phyloP scores from a whole-genome alignment of 306 rosid species.

The Sophora flavescens region DNA sequence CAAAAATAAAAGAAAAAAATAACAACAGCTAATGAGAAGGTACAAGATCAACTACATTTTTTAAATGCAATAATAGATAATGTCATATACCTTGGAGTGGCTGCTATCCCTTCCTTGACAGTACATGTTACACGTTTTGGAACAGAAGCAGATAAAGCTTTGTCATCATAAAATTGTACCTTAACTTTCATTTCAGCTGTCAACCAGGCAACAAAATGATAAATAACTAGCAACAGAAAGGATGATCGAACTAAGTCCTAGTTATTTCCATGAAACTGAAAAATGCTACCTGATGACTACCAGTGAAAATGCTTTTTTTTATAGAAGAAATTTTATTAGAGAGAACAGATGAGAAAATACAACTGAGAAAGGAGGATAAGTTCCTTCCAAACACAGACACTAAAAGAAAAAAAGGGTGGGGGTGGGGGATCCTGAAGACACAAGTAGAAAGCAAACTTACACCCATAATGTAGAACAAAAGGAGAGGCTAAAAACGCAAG shows the following conservation, averaged over 20 bases:
- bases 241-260: background rate
- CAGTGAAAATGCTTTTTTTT: background rate
- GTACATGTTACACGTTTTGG: slow-evolving; percentile 85
- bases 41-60: slow-evolving; percentile 22
- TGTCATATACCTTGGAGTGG: slow-evolving; percentile 71
- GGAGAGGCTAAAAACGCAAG: slow-evolving; percentile 30
- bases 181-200: slow-evolving; percentile 89
- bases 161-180: slow-evolving; percentile 81
- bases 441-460: background rate
- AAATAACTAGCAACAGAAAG: slow-evolving; percentile 33
- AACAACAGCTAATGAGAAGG: background rate
- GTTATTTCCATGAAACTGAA: slow-evolving; percentile 32
- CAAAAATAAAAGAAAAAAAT: slow-evolving; percentile 14
- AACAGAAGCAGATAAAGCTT: slow-evolving; percentile 84
- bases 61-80: slow-evolving; percentile 17
- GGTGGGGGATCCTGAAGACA: background rate
- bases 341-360: slow-evolving; percentile 26
- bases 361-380: slow-evolving; percentile 6
- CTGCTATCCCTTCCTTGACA: slow-evolving; percentile 84
- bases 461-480: slow-evolving; percentile 4
- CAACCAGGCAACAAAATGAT: slow-evolving; percentile 43
- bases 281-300: slow-evolving; percentile 2
- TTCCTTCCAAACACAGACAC: slow-evolving; percentile 6
- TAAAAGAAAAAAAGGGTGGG: background rate
- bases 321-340: background rate